Evolutionary conservation across 306 rosid genomes (phyloP).

Genomic region (Ziziphus jujuba): DNA sequence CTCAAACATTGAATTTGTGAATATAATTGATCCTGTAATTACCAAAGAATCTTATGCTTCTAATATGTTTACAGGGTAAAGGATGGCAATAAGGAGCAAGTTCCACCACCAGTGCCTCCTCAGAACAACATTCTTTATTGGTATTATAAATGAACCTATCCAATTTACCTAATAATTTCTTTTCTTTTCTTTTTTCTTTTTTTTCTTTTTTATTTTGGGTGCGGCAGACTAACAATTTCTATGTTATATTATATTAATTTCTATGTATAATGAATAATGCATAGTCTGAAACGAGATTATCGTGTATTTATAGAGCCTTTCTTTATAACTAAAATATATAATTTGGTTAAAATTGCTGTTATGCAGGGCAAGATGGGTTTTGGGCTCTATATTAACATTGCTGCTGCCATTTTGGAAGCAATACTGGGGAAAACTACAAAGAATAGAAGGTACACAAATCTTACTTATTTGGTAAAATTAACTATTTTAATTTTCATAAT

Average conservation of each 20-base stretch:
- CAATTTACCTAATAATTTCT: too few species aligned
- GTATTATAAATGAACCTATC: conserved; percentile 6
- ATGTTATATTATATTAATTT: too few species aligned
- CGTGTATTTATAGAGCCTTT: too few species aligned
- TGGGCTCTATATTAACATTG: conserved; percentile 26
- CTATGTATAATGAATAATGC: too few species aligned
- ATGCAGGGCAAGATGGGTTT: conserved; percentile 36
- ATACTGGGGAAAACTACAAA: conserved; percentile 18
- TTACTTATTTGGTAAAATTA: neutral
- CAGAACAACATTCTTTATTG: conserved; percentile 12
- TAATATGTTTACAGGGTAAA: conserved; percentile 6
- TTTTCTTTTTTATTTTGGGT: too few species aligned
- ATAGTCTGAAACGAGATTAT: too few species aligned
- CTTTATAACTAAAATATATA: too few species aligned
- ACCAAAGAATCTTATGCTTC: too few species aligned
- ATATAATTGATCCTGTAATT: neutral
- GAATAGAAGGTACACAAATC: conserved; percentile 23
- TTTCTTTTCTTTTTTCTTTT: too few species aligned
- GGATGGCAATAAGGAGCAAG: neutral
- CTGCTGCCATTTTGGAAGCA: conserved; percentile 15
- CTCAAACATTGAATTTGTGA: neutral
- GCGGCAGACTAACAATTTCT: too few species aligned
- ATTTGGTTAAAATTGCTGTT: neutral
- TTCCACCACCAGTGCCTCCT: conserved; percentile 11
- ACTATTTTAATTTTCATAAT: neutral